Evolutionary conservation across 768 basidiomycete species (phyloP).

Genomic region (Leccinum disarticulatum): DNA sequence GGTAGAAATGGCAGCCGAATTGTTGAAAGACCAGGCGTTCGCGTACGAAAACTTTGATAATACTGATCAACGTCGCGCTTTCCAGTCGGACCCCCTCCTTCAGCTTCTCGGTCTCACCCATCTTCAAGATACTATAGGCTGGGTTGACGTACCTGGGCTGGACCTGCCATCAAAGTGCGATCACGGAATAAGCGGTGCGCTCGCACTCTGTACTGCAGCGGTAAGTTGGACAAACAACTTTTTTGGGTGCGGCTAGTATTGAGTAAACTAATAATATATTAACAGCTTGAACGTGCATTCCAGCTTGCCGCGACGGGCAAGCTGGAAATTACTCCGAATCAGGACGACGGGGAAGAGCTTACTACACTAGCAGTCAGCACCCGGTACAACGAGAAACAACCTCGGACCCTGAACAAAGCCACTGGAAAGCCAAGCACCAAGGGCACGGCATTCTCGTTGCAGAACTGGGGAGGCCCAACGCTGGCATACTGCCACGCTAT

Average conservation of each 20-base stretch:
- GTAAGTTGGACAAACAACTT: background rate
- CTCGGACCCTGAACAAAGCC: background rate
- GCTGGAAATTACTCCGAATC: background rate
- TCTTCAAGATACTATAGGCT: background rate
- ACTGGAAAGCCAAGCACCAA: background rate
- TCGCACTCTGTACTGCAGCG: background rate
- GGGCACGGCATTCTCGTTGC: background rate
- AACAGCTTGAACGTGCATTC: background rate
- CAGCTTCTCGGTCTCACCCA: background rate
- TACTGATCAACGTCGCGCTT: background rate
- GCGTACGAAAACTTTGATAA: background rate
- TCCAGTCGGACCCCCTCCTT: background rate
- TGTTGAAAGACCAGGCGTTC: background rate
- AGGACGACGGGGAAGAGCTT: background rate
- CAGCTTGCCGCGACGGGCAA: background rate
- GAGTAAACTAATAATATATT: background rate
- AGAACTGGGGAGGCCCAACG: background rate
- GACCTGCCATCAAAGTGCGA: background rate
- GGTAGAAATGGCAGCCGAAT: background rate
- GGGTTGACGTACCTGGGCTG: background rate
- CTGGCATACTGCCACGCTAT: background rate
- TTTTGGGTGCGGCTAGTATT: background rate
- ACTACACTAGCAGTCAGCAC: background rate
- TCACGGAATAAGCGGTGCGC: background rate
- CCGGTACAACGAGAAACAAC: background rate